phyloP scores from a whole-genome alignment of 441 rosid genomes.

The Flueggea neowawraea region DNA sequence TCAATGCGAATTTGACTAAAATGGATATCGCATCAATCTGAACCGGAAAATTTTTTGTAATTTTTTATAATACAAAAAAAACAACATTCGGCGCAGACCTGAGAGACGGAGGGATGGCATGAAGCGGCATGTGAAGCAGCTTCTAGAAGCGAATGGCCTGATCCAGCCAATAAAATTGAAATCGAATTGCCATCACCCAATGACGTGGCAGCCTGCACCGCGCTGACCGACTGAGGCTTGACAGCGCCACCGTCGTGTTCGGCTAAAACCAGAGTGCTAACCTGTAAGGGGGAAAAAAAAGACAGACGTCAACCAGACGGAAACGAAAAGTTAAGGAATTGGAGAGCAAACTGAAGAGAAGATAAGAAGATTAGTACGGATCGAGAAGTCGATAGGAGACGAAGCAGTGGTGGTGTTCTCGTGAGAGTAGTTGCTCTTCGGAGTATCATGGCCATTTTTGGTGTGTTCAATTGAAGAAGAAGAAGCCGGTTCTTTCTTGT shows the following conservation, averaged over 20 bases:
- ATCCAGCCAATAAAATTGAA: slow-evolving; percentile 78
- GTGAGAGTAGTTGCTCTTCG: no score
- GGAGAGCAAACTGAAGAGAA: no score
- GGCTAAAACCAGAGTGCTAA: slow-evolving; percentile 74
- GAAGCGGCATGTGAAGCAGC: slow-evolving; percentile 78
- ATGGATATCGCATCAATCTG: background rate
- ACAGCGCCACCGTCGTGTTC: slow-evolving; percentile 76
- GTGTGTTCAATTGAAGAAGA: no score
- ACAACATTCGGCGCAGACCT: slow-evolving; percentile 22
- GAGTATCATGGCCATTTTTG: no score
- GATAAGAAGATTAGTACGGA: no score
- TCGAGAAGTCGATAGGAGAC: no score
- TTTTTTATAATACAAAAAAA: background rate
- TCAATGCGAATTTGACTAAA: background rate
- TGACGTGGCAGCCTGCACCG: slow-evolving; percentile 71
- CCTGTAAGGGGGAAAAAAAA: slow-evolving; percentile 22
- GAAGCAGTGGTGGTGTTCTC: no score
- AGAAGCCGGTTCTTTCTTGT: no score
- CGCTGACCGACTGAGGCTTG: slow-evolving; percentile 57
- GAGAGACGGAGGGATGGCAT: slow-evolving; percentile 70
- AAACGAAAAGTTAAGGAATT: no score
- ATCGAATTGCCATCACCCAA: slow-evolving; percentile 50
- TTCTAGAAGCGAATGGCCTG: slow-evolving; percentile 66
- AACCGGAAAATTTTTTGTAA: background rate
- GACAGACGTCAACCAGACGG: no score